phyloP scores from a whole-genome alignment of 352 stramenopile species.

The Pythium rhizo-oryzae region DNA sequence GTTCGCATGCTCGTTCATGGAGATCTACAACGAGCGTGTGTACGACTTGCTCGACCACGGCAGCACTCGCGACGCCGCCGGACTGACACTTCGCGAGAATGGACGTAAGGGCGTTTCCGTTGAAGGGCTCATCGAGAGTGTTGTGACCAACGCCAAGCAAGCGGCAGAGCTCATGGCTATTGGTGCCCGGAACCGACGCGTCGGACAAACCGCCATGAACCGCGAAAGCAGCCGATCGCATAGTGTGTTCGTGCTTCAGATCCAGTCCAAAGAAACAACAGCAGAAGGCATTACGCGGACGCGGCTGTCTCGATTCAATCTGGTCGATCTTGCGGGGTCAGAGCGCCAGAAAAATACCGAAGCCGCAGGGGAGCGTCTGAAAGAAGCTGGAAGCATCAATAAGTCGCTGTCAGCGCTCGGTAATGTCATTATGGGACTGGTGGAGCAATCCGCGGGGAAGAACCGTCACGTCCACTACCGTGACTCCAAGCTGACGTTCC shows the following conservation, averaged over 20 bases:
- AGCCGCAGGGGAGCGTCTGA: slow-evolving; percentile 93
- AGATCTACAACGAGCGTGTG: slow-evolving; percentile 96
- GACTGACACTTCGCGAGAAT: slow-evolving; percentile 73
- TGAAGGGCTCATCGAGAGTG: slow-evolving; percentile 75
- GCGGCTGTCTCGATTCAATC: slow-evolving; percentile 93
- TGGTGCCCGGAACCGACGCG: slow-evolving; percentile 72
- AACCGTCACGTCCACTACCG: slow-evolving; percentile 85
- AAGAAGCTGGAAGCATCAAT: slow-evolving; percentile 98
- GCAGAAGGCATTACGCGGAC: slow-evolving; percentile 66
- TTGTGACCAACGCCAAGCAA: slow-evolving; percentile 65
- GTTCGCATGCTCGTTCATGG: slow-evolving; percentile 89
- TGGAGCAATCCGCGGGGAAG: slow-evolving; percentile 78
- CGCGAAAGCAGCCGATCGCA: slow-evolving; percentile 83
- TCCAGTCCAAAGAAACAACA: slow-evolving; percentile 67
- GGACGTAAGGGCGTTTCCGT: slow-evolving; percentile 76
- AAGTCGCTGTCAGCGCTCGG: slow-evolving; percentile 95
- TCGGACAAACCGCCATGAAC: slow-evolving; percentile 88
- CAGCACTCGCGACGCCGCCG: slow-evolving; percentile 52
- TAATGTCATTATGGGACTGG: slow-evolving; percentile 94
- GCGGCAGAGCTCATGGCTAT: slow-evolving; percentile 77
- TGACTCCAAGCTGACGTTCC: slow-evolving; percentile 85
- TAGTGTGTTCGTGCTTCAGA: slow-evolving; percentile 84
- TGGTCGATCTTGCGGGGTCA: slow-evolving; percentile 98
- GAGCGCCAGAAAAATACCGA: slow-evolving; percentile 97
- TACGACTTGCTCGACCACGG: slow-evolving; percentile 89